Evolutionary conservation across 2,329 filamentous ascomycete genomes (phyloP), one percentile per base, ranked within the genome.

Genomic region (Botrytis porri): DNA sequence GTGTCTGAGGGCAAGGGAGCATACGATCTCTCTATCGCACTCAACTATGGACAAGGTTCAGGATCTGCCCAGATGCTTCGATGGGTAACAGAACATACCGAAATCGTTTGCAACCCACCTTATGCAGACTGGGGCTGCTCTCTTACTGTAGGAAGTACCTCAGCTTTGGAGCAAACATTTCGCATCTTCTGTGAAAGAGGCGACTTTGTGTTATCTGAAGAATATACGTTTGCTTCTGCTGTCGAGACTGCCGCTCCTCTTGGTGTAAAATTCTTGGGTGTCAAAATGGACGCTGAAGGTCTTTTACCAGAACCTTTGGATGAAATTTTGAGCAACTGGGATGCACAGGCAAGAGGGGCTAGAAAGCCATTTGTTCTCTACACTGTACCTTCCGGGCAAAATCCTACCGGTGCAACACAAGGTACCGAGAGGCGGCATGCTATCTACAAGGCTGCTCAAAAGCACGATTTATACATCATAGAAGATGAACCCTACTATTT

Each of bases 21-120:
- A 51, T 88, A 88, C 77, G 96, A 99, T 83, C 88, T 99, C 69
- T 89, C 93, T 63, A 93, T 97, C 75, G 92, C 92, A 1, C 90
- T 98, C 81, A 98, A 99, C 84, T 99, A 99, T 81, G 93, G 93
- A 48, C 94, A 97, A 83, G 91, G 94, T 14, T 90, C 90, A 29
- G 96, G 96, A 29, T 89, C 93, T 18, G 92, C 94, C 5, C 96
- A 97, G 83, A 86, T 99, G 82, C 85, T 98, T 75, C 90, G 96
- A 74, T 98, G 93, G 84, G 86, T 98, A 69, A 97, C 95, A 0
- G 96, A 99, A 84, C 96, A 98, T 83, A 97, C 95, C 0, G 95
- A 99, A 83, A 89, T 98, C 72, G 90, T 97, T 25, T 93, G 94
- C 82, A 87, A 89, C 75, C 95, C 95, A 25, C 93, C 93, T 0